Conservation (phyloP, 2,329 filamentous ascomycete genomes). For the Fusarium phyllophilum region DNA sequence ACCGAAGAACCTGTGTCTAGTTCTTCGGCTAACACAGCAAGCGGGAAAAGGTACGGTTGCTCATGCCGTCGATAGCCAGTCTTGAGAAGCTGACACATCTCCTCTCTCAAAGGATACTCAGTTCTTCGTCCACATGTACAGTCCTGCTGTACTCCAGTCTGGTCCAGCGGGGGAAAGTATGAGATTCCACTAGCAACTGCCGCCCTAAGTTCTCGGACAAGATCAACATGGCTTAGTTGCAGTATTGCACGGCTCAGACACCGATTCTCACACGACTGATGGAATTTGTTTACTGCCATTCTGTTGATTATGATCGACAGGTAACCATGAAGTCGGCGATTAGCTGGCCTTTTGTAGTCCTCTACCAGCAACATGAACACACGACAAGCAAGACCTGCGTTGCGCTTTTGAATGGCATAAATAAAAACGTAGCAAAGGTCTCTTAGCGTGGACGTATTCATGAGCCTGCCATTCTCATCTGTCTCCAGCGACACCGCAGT, state of each 20-base stretch:
- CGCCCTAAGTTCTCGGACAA: not conserved
- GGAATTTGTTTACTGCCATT: not conserved
- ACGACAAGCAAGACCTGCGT: not conserved
- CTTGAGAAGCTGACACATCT: not conserved
- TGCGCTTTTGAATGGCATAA: not conserved
- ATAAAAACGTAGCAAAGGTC: not conserved
- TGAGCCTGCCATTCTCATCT: not conserved
- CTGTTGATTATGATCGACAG: not conserved
- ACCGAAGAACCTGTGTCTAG: not conserved
- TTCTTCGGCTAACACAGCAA: not conserved
- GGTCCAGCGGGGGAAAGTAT: not conserved
- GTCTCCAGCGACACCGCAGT: not conserved
- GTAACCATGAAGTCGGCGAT: not conserved
- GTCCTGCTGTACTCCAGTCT: too few relatives aligned
- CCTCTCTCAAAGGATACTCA: not conserved
- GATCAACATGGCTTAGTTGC: not conserved
- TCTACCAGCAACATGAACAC: not conserved
- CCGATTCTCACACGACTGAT: not conserved
- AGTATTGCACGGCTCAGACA: not conserved
- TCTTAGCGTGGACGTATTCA: not conserved
- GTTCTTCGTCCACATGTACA: not conserved
- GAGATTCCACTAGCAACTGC: not conserved
- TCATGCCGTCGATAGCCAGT: not conserved
- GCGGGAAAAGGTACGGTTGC: not conserved
- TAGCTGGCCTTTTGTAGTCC: not conserved